Evolutionary conservation across 192 early-diverging fungal genomes (phyloP), one percentile per base, ranked within the genome.

Genomic region (Geranomyces variabilis): DNA sequence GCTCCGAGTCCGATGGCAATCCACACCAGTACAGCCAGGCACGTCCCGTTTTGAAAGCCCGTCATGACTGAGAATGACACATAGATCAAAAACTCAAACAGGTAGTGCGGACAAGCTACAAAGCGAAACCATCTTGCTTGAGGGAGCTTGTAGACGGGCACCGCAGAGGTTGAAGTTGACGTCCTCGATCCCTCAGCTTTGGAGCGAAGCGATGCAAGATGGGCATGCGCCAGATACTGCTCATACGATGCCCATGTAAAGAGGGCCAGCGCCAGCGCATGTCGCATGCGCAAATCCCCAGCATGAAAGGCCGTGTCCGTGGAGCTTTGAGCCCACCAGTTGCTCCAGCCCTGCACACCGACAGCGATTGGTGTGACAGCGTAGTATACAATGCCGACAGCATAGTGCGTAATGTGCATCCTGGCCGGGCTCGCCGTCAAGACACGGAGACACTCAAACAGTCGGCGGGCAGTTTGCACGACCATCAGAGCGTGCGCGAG

Each of bases 1-100:
- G 88, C 78, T 0, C 82, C 75, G 7, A 95, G 80, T 28, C 89
- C 89, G n/a, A 86, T 59, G 0, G 82, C 63, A 0, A 86, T 86
- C 89, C 90, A 93, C 2, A 81, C 22, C n/a, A 87, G 73, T 1
- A 83, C 80, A 22, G 70, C 67, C 22, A 82, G 31, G 77, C 9
- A 22, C 10, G 81, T 80, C 58, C 58, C 22, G 41, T 69, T 79
- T 45, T 66, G 63, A 59, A 77, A 85, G 9, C 63, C 77, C 4
- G 79, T 77, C 29, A 88, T 74, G n/a, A 90, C 70, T 34, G 81
- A 82, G n/a, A 79, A 63, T 6, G 59, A 67, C 1, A 62, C 15
- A 63, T 79, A 79, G 19, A 79, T 67, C n/a, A 59, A 3, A 15
- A 73, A 21, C 70, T 79, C 78, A 26, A 72, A 81, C 12, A 79